phyloP scores from a whole-genome alignment of 345 rosid genomes.

The Eucalyptus curtisii region DNA sequence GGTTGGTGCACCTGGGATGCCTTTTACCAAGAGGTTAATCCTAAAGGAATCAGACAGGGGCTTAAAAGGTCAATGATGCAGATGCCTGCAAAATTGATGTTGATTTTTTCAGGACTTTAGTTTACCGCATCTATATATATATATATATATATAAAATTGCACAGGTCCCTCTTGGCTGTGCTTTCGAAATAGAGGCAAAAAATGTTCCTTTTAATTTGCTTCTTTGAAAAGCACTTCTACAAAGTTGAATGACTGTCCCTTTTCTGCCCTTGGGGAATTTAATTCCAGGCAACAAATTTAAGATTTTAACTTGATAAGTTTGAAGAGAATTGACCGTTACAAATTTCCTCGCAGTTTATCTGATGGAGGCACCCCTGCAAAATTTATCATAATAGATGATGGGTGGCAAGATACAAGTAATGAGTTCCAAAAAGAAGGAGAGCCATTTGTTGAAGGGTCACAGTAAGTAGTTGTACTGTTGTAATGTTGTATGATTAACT shows the following conservation, averaged over 20 bases:
- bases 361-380: slow-evolving; percentile 45
- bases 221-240: neutral
- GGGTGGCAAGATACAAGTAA: slow-evolving; percentile 52
- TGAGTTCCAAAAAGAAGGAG: slow-evolving; percentile 42
- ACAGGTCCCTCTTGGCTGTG: neutral
- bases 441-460: slow-evolving; percentile 36
- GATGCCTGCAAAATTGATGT: neutral
- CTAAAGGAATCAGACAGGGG: slow-evolving; percentile 43
- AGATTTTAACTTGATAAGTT: neutral
- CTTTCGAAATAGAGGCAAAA: neutral
- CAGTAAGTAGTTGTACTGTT: slow-evolving; percentile 13
- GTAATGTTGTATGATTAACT: neutral
- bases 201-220: neutral
- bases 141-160: neutral
- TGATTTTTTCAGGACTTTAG: neutral
- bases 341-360: slow-evolving; percentile 22
- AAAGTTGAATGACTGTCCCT: neutral
- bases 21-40: slow-evolving; percentile 37
- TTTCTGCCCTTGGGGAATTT: neutral
- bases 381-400: slow-evolving; percentile 44
- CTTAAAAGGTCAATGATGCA: slow-evolving; percentile 17
- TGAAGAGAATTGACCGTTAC: neutral
- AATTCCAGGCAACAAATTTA: neutral
- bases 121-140: neutral
- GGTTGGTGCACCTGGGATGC: slow-evolving; percentile 73